A percentile compares a stretch with the other conserved stretches of the same genome.
phyloP scores from a whole-genome alignment of 495 filamentous ascomycete species.

The Sordaria brevicollis region DNA sequence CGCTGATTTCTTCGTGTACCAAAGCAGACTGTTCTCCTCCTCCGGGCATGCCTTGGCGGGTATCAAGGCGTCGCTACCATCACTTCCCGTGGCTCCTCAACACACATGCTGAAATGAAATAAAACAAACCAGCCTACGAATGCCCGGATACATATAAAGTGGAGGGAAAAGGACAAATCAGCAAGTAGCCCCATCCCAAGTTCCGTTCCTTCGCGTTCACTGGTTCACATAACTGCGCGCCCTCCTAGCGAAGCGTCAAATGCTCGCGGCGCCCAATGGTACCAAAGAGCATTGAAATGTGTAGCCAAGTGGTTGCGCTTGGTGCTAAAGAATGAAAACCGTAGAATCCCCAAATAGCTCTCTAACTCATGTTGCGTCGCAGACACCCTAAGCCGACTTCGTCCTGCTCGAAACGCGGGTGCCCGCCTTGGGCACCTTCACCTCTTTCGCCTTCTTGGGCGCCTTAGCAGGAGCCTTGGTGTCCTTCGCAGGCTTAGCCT shows the following conservation, averaged over 20 bases:
- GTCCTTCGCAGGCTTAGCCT: not conserved
- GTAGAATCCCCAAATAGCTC: not conserved
- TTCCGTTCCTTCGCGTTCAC: not conserved
- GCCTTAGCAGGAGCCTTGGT: not conserved
- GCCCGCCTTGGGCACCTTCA: not conserved
- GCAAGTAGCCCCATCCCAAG: not conserved
- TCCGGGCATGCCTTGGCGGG: not conserved
- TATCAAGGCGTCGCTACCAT: not conserved
- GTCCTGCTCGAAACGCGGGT: not conserved
- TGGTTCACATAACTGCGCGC: not conserved
- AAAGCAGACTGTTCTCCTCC: not conserved
- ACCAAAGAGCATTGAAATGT: not conserved
- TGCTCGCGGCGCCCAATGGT: not conserved
- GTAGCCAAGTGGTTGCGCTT: not conserved
- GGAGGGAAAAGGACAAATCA: not conserved
- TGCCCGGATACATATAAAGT: not conserved
- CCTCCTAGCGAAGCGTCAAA: not conserved
- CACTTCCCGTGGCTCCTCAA: not conserved
- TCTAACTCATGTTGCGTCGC: not conserved
- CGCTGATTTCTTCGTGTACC: not conserved
- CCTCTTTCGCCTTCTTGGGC: not conserved
- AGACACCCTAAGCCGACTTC: not conserved
- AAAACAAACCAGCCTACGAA: not conserved
- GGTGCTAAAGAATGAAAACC: not conserved
- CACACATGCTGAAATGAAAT: not conserved